Evolutionary conservation across 139 green algal genomes (phyloP).

Genomic region (Monoraphidium neglectum): DNA sequence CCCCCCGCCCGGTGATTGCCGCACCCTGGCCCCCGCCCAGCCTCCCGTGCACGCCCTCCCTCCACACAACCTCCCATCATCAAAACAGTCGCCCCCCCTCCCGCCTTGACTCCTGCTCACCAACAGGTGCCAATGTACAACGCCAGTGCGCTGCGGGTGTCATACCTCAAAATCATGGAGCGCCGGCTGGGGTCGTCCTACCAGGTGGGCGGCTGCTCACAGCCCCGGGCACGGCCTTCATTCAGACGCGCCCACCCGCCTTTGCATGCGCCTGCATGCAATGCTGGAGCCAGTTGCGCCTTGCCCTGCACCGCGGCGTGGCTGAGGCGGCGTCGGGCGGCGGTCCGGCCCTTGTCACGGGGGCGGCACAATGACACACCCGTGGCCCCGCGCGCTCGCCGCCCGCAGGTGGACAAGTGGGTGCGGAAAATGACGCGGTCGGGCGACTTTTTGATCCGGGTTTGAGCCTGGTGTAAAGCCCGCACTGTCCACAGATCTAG

Average conservation of each 20-base stretch:
- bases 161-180: conserved; percentile 93
- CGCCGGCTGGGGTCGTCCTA: conserved; percentile 68
- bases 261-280: not conserved
- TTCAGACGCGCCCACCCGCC: not conserved
- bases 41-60: not conserved
- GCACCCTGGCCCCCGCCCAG: not conserved
- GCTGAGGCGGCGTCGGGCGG: no score
- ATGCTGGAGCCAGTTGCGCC: no score
- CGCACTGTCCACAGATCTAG: no score
- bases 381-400: no score
- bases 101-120: not conserved
- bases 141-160: conserved; percentile 82
- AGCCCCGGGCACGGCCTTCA: not conserved
- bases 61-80: not conserved
- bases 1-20: no score
- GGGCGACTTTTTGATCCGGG: conserved; percentile 81
- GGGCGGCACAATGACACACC: no score
- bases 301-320: no score
- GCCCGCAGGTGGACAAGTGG: conserved; percentile 92
- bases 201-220: no score
- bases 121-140: conserved; percentile 93
- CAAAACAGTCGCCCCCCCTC: not conserved
- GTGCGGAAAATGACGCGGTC: conserved; percentile 91
- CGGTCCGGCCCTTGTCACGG: no score
- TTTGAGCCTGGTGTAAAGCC: not conserved